Evolutionary conservation across 2,329 filamentous ascomycete species (phyloP).

Genomic region (Plenodomus tracheiphilus): DNA sequence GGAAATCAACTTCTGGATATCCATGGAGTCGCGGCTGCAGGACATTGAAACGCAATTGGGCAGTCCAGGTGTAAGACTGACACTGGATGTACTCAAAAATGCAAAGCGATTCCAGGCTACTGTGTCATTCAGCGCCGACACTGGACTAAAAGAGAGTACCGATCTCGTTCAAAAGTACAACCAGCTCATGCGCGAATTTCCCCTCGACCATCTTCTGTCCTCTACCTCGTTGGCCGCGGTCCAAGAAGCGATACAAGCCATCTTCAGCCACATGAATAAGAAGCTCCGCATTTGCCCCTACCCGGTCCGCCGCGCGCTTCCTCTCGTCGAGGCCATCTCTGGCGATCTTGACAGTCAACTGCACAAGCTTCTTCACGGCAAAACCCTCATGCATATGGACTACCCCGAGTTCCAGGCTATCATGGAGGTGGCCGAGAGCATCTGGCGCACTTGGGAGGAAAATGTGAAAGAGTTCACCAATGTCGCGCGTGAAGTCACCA

Average conservation of each 20-base stretch:
- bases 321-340: slow-evolving; percentile 96
- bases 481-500: slow-evolving; percentile 90
- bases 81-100: slow-evolving; percentile 91
- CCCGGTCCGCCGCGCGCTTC: slow-evolving; percentile 85
- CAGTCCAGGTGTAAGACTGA: slow-evolving; percentile 86
- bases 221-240: slow-evolving; percentile 87
- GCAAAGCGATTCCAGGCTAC: slow-evolving; percentile 98
- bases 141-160: slow-evolving; percentile 91
- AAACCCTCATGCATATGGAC: slow-evolving; percentile 86
- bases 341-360: slow-evolving; percentile 86
- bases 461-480: slow-evolving; percentile 98
- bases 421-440: slow-evolving; percentile 80
- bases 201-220: slow-evolving; percentile 89
- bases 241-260: slow-evolving; percentile 83
- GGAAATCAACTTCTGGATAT: slow-evolving; percentile 99
- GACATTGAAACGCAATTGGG: slow-evolving; percentile 86
- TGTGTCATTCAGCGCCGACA: slow-evolving; percentile 94
- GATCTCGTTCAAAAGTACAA: slow-evolving; percentile 99
- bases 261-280: slow-evolving; percentile 95
- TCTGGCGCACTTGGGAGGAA: slow-evolving; percentile 94
- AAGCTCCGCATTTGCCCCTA: slow-evolving; percentile 97
- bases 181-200: slow-evolving; percentile 97
- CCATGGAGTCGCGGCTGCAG: slow-evolving; percentile 92
- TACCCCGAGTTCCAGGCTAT: slow-evolving; percentile 86
- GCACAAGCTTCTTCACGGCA: slow-evolving; percentile 82